phyloP scores from a whole-genome alignment of 2,329 filamentous ascomycete genomes.

The Cladophialophora carrionii region DNA sequence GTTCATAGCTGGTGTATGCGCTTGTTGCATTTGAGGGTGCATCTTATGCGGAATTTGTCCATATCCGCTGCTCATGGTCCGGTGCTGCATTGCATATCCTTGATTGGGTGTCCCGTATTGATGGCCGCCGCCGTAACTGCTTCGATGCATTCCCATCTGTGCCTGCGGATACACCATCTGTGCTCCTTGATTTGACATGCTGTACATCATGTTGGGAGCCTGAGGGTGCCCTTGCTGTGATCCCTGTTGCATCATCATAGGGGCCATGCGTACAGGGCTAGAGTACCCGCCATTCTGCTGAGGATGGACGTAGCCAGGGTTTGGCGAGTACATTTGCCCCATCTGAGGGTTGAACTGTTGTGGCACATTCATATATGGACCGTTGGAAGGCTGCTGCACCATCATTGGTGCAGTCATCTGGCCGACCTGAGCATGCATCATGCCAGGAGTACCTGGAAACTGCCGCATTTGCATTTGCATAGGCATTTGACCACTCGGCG shows the following conservation, averaged over 20 bases:
- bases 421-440: constrained; percentile 69
- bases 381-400: constrained; percentile 72
- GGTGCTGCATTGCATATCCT: constrained; percentile 62
- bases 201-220: constrained; percentile 60
- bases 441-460: constrained; percentile 72
- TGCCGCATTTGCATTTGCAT: constrained; percentile 69
- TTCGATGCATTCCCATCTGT: constrained; percentile 66
- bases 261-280: constrained; percentile 82
- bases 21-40: constrained; percentile 46
- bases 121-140: constrained; percentile 63
- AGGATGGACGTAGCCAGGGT: constrained; percentile 69
- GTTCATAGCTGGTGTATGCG: constrained; percentile 34
- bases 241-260: constrained; percentile 93
- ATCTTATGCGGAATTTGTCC: constrained; percentile 53
- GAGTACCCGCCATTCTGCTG: constrained; percentile 69
- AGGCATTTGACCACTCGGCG: constrained; percentile 63
- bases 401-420: constrained; percentile 81
- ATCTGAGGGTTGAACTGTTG: constrained; percentile 73
- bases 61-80: constrained; percentile 59
- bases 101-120: constrained; percentile 70
- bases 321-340: constrained; percentile 75
- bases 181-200: constrained; percentile 64
- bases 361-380: constrained; percentile 71
- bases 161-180: constrained; percentile 66
- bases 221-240: constrained; percentile 88